phyloP scores from a whole-genome alignment of 768 basidiomycete genomes.

The Tylopilus felleus region DNA sequence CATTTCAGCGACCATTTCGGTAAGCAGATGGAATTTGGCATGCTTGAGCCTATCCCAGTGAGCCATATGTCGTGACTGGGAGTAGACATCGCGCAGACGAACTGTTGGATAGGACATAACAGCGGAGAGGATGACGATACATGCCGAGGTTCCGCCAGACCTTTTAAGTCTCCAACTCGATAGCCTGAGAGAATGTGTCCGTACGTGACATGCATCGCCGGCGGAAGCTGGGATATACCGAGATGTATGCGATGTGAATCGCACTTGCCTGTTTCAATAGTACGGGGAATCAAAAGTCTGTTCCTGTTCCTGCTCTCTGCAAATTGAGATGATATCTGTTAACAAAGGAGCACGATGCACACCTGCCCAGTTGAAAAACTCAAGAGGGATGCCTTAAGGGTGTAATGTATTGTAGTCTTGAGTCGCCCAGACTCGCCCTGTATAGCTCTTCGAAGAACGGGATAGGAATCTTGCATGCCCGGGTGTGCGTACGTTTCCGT shows the following conservation, averaged over 20 bases:
- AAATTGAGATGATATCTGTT: background rate
- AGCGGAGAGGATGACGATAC: background rate
- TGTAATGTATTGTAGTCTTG: background rate
- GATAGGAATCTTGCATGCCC: too few relatives aligned
- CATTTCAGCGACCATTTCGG: slow-evolving; percentile 60
- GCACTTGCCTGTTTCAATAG: background rate
- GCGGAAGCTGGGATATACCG: background rate
- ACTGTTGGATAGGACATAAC: slow-evolving; percentile 29
- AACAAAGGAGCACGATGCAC: background rate
- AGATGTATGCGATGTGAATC: background rate
- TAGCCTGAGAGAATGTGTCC: slow-evolving; percentile 1
- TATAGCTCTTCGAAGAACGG: background rate
- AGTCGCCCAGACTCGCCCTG: background rate
- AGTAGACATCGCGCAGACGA: slow-evolving; percentile 41
- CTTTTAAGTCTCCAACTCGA: slow-evolving; percentile 4
- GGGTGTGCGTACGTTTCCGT: background rate
- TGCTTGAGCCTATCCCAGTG: slow-evolving; percentile 52
- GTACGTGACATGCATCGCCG: background rate
- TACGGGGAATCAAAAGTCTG: background rate
- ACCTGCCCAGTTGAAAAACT: background rate
- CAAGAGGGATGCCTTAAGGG: slow-evolving; percentile 1
- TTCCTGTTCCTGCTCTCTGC: background rate
- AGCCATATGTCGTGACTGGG: slow-evolving; percentile 38
- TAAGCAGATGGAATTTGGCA: slow-evolving; percentile 46
- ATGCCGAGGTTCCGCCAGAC: background rate